Evolutionary conservation across 306 rosid genomes (phyloP).

Genomic region (Casuarina glauca): DNA sequence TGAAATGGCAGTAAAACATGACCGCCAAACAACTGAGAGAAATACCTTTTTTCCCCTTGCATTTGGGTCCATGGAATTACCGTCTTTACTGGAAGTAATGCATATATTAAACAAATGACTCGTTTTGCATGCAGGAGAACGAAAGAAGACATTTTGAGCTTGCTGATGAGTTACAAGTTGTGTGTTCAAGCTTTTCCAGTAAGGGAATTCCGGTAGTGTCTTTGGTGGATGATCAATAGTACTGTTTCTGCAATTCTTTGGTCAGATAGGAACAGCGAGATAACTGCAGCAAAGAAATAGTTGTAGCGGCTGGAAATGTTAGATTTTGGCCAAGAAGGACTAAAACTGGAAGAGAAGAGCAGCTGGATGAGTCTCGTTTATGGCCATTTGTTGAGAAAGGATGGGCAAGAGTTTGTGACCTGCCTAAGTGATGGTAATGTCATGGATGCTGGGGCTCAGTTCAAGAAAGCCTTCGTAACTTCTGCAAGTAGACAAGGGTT

Average conservation of each 20-base stretch:
- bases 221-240: slow-evolving; percentile 45
- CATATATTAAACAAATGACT: slow-evolving; percentile 15
- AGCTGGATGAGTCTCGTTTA: background rate
- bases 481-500: background rate
- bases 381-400: background rate
- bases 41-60: background rate
- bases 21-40: background rate
- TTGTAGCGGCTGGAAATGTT: slow-evolving; percentile 2
- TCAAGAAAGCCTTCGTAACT: background rate
- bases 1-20: background rate
- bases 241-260: slow-evolving; percentile 11
- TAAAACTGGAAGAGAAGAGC: background rate
- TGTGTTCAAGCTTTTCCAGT: slow-evolving; percentile 68
- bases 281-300: slow-evolving; percentile 20
- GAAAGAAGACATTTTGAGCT: slow-evolving; percentile 42
- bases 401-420: background rate
- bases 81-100: background rate
- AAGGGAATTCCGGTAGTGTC: slow-evolving; percentile 81
- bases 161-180: slow-evolving; percentile 64
- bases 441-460: background rate
- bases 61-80: background rate
- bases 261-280: slow-evolving; percentile 6
- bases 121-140: slow-evolving; percentile 51
- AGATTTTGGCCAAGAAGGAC: background rate
- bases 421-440: background rate